Base-by-base conservation (phyloP, 768 basidiomycete species). In the Amanita subjunquillea region DNA sequence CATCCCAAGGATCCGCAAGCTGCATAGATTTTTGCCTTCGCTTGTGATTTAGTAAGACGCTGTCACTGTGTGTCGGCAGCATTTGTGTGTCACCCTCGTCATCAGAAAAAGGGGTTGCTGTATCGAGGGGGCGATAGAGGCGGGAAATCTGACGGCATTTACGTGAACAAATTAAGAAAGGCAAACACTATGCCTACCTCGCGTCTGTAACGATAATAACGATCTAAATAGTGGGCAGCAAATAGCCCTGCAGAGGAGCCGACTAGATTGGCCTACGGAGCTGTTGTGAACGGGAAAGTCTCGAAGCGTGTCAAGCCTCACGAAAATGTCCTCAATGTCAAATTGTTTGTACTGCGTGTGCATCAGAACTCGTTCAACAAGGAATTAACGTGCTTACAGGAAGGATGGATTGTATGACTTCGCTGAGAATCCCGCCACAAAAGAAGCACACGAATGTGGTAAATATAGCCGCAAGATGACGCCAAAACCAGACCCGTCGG, bases 401-500 rank as follows among this genome's bases (percentile, higher is more conserved):
- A 49, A 92, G 69, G 61, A 84, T 60, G 3, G 85, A 82, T 63
- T 91, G 89, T 1, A 92, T 84, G 54, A 91, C 65, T 67, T 92
- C 90, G 64, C 85, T 90, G 23, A 91, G 60, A 50, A 92, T 73
- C 1, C 87, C 88, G 9, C 90, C 90, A 56, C 86, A 79, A 60
- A 91, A 77, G 67, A 87, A 80, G 59, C 90, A 92, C 4, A 81
- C 70, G 58, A 87, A 65, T 3, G 65, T 64, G 1, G 91, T 88
- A 61, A 87, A 76, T 44, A 88, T 79, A 9, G 89, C 64, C 7
- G 78, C 75, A 25, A 80, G 75, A 62, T 85, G 76, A 27, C 89
- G 77, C 90, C 90, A 92, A 58, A 89, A 85, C 89, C 91, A 92
- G 65, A 91, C 77, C 56, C 89, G 74, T 54, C 89, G 71, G 6